Base-by-base conservation (phyloP, 768 basidiomycete species). In the Antrodiella citrinella region DNA sequence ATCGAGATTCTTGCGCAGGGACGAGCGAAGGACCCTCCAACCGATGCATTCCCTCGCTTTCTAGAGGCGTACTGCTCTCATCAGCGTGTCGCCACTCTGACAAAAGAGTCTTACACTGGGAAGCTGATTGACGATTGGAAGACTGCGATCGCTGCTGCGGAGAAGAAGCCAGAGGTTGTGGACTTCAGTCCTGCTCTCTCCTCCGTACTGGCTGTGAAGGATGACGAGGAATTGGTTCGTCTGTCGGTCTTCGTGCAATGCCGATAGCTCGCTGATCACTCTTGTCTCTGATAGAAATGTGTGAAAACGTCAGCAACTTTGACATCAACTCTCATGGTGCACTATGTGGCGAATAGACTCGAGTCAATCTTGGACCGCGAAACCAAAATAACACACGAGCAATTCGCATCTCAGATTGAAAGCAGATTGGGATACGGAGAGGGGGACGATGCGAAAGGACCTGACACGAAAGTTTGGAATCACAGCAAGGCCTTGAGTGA, bases 381-480 rank as follows among this genome's bases (percentile, higher is more conserved):
- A 62, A 82, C 88, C 39, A 91, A 90, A 64, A 86, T 96, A 24
- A 78, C 90, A 0, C 95, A 99, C 60, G 91, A 93, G 57, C 74
- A 81, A 59, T 80, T 97, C 39, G 81, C 91, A 4, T 77, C 81
- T 26, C 82, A 91, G 65, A 86, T 97, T 44, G 95, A 99, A 68
- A 77, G 78, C 9, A 80, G 92, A 45, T 74, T 97, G 52, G 95
- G 94, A 10, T 89, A 85, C 18, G 88, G 86, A 40, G 85, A 87
- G 58, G 88, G 84, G 15, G 80, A 75, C 40, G 75, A 75, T 52
- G 81, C 80, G 2, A 91, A 89, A 60, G 85, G 85, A 2, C 90
- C 92, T 3, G 93, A 97, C 63, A 90, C 86, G 83, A 91, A 84
- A 62, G 81, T 95, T 15, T 97, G 95, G 93, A 78, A 74, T 59